phyloP scores from a whole-genome alignment of 176 grass and related monocot genomes.

The Tuctoria greenei region DNA sequence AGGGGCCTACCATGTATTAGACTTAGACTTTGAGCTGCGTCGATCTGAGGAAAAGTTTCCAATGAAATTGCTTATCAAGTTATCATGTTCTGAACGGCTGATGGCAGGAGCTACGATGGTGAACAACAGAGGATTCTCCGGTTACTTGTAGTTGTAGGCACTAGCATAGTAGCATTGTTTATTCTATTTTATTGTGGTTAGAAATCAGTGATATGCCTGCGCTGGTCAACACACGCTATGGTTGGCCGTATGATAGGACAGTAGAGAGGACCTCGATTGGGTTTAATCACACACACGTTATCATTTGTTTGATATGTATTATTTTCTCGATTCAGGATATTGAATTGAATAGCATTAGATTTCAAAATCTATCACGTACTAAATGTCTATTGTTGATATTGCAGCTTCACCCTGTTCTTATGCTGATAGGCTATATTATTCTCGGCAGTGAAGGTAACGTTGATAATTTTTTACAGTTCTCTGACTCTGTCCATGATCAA shows the following conservation, averaged over 20 bases:
- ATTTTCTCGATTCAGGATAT: neutral
- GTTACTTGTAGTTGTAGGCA: neutral
- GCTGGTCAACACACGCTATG: neutral
- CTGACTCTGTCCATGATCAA: neutral
- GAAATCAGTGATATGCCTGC: too few relatives aligned
- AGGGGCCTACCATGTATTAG: neutral
- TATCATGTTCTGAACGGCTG: neutral
- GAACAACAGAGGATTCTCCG: neutral
- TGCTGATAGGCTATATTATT: constrained; percentile 92
- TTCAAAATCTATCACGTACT: neutral
- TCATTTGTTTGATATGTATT: neutral
- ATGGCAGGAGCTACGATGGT: neutral
- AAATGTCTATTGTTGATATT: constrained; percentile 20
- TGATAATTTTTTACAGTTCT: neutral
- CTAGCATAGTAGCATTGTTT: too few relatives aligned
- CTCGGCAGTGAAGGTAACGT: constrained; percentile 75
- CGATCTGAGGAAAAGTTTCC: neutral
- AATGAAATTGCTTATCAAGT: too few relatives aligned
- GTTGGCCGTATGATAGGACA: neutral
- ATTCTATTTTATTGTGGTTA: too few relatives aligned
- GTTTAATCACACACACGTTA: neutral
- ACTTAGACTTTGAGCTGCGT: neutral
- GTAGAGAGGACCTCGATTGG: neutral
- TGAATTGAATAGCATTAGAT: constrained; percentile 2
- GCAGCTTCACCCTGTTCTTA: constrained; percentile 92